Conservation (phyloP, 768 basidiomycete genomes). For the Rhizopogon vesiculosus region DNA sequence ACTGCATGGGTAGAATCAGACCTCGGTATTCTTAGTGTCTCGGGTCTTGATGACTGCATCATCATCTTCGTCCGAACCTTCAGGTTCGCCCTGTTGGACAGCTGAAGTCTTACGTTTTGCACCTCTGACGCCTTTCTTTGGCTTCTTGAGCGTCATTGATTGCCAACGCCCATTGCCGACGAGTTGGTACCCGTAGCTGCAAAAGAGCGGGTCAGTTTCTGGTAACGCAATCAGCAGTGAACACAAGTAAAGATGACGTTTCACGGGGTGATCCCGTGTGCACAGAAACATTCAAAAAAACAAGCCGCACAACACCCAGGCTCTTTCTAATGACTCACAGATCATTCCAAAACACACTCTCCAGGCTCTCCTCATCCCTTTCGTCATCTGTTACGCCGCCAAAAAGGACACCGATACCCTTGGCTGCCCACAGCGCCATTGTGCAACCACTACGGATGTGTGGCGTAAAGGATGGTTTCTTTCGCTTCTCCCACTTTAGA, state of each 20-base stretch:
- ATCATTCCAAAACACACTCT: constrained; percentile 86
- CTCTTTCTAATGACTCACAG: constrained; percentile 40
- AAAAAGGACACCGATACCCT: constrained; percentile 72
- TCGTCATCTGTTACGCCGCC: constrained; percentile 91
- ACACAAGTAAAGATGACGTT: not conserved
- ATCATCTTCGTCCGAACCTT: constrained; percentile 8
- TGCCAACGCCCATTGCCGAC: constrained; percentile 75
- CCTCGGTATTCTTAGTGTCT: constrained; percentile 11
- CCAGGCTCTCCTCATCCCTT: constrained; percentile 74
- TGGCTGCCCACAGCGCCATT: constrained; percentile 75
- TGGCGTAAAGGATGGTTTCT: constrained; percentile 51
- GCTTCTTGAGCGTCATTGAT: constrained; percentile 61
- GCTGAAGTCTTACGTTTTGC: constrained; percentile 38
- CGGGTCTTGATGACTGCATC: constrained; percentile 17
- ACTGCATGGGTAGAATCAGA: not conserved
- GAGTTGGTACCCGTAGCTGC: constrained; percentile 75
- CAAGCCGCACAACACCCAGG: not conserved
- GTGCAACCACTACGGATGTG: constrained; percentile 73
- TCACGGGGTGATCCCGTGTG: not conserved
- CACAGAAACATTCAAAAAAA: not conserved
- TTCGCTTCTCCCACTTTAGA: constrained; percentile 85
- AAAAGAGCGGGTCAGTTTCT: not conserved
- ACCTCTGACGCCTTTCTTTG: constrained; percentile 46
- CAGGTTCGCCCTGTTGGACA: constrained; percentile 4
- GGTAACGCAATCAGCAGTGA: not conserved